A percentile compares a stretch with the other conserved stretches of the same genome.
phyloP scores from a whole-genome alignment of 768 basidiomycete genomes.

The Suillus placidus region DNA sequence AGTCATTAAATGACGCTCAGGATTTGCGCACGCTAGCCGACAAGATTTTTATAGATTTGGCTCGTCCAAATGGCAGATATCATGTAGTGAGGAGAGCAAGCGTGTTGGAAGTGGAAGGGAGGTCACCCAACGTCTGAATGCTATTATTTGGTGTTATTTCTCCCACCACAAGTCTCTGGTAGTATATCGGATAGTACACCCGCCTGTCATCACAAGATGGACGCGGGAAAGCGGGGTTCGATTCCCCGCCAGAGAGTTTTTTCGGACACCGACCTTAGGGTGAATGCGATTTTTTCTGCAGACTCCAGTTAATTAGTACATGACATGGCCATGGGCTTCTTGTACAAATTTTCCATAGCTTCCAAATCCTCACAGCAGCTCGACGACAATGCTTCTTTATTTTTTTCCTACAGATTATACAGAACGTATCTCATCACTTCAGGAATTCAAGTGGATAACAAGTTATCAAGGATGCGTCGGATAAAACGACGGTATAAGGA shows the following conservation, averaged over 20 bases:
- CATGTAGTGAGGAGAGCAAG: not conserved
- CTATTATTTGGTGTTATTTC: not conserved
- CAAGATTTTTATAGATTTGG: not conserved
- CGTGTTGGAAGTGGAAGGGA: no score
- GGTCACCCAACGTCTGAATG: no score
- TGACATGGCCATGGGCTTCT: not conserved
- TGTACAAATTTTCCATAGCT: not conserved
- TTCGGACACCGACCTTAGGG: not conserved
- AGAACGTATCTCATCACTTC: conserved; percentile 2
- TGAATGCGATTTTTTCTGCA: not conserved
- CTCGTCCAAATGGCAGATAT: not conserved
- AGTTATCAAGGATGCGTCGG: conserved; percentile 1
- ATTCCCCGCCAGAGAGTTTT: conserved; percentile 35
- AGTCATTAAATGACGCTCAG: not conserved
- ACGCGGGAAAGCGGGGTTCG: conserved; percentile 36
- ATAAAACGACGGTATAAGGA: not conserved
- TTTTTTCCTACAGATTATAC: conserved; percentile 5
- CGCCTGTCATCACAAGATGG: conserved; percentile 34
- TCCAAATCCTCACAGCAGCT: not conserved
- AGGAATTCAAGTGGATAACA: not conserved
- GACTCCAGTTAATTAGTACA: no score
- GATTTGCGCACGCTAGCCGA: not conserved
- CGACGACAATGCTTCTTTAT: no score
- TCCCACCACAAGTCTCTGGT: conserved; percentile 17
- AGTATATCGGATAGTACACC: conserved; percentile 45